Evolutionary conservation across 1,284 basidiomycete genomes (phyloP).

Genomic region (Ceratorhiza oryzae-sativae): DNA sequence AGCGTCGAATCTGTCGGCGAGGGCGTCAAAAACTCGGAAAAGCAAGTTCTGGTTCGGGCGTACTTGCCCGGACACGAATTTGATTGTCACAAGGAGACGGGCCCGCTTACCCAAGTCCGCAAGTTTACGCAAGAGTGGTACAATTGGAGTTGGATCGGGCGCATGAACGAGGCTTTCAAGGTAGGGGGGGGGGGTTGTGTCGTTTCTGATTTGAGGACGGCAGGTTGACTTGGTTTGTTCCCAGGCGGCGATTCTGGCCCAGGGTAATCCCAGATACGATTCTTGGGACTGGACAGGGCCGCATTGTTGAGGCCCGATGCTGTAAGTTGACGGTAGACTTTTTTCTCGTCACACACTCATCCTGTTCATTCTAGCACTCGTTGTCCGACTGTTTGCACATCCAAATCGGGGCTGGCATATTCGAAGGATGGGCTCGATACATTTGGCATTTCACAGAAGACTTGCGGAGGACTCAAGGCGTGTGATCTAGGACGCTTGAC

Average conservation of each 20-base stretch:
- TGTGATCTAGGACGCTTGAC: background rate
- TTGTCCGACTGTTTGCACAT: conserved; percentile 69
- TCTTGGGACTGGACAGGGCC: conserved; percentile 64
- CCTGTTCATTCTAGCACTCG: conserved; percentile 56
- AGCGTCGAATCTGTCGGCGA: conserved; percentile 36
- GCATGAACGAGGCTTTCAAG: conserved; percentile 64
- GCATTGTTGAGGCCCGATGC: conserved; percentile 67
- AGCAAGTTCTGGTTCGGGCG: conserved; percentile 64
- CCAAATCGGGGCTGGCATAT: conserved; percentile 66
- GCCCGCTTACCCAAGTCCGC: conserved; percentile 48
- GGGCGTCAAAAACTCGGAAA: conserved; percentile 42
- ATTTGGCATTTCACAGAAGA: conserved; percentile 62
- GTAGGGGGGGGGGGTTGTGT: too few relatives aligned
- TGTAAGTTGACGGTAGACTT: conserved; percentile 53
- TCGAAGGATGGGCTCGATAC: conserved; percentile 75
- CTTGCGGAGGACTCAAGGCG: background rate
- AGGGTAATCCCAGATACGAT: conserved; percentile 63
- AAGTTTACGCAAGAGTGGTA: conserved; percentile 60
- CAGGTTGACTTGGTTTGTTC: conserved; percentile 11
- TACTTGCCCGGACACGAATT: conserved; percentile 68
- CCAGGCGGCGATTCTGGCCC: conserved; percentile 55
- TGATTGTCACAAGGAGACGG: conserved; percentile 59
- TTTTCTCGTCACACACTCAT: background rate
- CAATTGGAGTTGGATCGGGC: conserved; percentile 67
- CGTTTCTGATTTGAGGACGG: conserved; percentile 4